A percentile compares a stretch with the other conserved stretches of the same genome.
These are phyloP conservation scores for Elaeis guineensis DNA, from an alignment of 176 grass and related monocot species.

Conservation along the genomic window DNA sequence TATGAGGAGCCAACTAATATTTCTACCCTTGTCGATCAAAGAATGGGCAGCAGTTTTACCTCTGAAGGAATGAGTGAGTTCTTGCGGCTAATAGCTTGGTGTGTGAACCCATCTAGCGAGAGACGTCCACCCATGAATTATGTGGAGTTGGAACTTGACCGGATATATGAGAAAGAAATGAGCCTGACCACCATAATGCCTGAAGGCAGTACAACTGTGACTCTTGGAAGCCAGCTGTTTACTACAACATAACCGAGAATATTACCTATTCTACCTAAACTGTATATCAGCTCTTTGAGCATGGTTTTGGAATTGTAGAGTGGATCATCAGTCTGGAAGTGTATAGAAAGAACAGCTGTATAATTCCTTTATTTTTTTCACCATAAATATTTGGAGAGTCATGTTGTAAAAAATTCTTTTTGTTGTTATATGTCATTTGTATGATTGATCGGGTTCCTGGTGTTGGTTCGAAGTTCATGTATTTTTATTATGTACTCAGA, in stretches of 20 bases:
- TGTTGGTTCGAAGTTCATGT: background rate
- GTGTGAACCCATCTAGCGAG: constrained; percentile 38
- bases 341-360: constrained; percentile 48
- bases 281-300: constrained; percentile 26
- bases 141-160: constrained; percentile 69
- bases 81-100: constrained; percentile 61
- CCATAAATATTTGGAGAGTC: constrained; percentile 16
- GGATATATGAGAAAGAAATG: constrained; percentile 74
- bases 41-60: constrained; percentile 64
- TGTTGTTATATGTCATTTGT: constrained; percentile 12
- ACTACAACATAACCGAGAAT: constrained; percentile 32
- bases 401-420: constrained; percentile 23
- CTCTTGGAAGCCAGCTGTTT: constrained; percentile 95
- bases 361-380: constrained; percentile 15
- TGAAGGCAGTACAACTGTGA: constrained; percentile 54
- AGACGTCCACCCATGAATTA: constrained; percentile 60
- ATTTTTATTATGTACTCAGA: too few relatives aligned
- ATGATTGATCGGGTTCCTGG: background rate
- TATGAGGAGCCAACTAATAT: constrained; percentile 45
- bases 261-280: constrained; percentile 7
- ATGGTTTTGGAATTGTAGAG: constrained; percentile 1
- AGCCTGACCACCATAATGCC: constrained; percentile 56
- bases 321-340: constrained; percentile 25
- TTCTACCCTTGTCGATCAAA: constrained; percentile 37
- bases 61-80: constrained; percentile 63